Conservation (phyloP, 1,139 yeast genomes). For the Trichomonascaceae sp. region DNA sequence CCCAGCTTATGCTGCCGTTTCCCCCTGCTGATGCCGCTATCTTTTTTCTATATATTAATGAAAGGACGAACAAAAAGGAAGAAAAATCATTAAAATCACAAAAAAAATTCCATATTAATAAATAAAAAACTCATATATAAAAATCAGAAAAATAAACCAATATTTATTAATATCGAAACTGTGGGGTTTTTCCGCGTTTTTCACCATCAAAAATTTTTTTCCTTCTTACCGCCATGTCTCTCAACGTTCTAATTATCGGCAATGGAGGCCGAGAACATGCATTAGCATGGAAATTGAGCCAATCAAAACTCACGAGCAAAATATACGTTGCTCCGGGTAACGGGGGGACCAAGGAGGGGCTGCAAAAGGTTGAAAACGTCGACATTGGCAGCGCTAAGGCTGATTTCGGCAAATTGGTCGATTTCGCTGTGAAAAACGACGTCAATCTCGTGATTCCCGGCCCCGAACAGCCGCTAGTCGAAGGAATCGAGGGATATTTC, state of each 20-base stretch:
- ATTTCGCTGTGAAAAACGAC: constrained; percentile 43
- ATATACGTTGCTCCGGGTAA: constrained; percentile 96
- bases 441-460: constrained; percentile 88
- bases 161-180: not conserved
- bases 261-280: constrained; percentile 99
- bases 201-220: not conserved
- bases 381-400: constrained; percentile 56
- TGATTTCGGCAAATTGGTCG: constrained; percentile 52
- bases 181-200: not conserved
- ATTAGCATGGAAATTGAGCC: constrained; percentile 82
- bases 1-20: no score
- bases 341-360: constrained; percentile 70
- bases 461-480: constrained; percentile 98
- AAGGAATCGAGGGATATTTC: constrained; percentile 75
- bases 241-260: constrained; percentile 80
- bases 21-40: not conserved
- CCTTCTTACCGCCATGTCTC: constrained; percentile 2
- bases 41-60: constrained; percentile 14
- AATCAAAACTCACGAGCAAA: constrained; percentile 62
- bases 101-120: no score
- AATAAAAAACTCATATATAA: not conserved
- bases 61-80: constrained; percentile 3
- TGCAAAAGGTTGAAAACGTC: constrained; percentile 60
- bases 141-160: constrained; percentile 1
- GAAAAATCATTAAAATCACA: not conserved